Evolutionary conservation across 2,329 filamentous ascomycete genomes (phyloP).

Genomic region (Cordyceps sp.): DNA sequence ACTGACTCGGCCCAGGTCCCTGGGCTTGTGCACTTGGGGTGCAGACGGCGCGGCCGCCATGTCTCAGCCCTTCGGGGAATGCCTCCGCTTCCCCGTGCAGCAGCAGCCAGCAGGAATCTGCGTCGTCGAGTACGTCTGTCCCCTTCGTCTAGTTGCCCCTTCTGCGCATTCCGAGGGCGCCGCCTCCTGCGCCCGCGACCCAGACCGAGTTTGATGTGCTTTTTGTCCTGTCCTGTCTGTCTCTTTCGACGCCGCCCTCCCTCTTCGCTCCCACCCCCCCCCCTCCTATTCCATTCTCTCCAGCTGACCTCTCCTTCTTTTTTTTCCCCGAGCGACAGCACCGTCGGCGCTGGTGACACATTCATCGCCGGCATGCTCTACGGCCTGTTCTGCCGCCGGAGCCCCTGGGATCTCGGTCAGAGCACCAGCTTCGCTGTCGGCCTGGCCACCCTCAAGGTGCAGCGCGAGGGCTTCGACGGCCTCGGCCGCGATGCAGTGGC

Average conservation of each 20-base stretch:
- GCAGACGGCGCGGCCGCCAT: constrained; percentile 24
- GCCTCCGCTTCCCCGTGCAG: constrained; percentile 23
- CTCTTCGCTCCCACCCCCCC: background rate
- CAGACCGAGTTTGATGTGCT: no score
- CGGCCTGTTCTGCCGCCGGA: constrained; percentile 31
- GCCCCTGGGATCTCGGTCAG: constrained; percentile 28
- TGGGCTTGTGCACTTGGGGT: constrained; percentile 44
- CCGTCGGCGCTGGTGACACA: constrained; percentile 59
- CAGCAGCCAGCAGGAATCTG: constrained; percentile 18
- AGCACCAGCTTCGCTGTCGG: constrained; percentile 45
- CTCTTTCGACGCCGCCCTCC: background rate
- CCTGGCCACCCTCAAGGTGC: constrained; percentile 51
- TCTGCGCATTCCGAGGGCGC: no score
- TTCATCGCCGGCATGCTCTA: constrained; percentile 60
- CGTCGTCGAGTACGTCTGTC: constrained; percentile 41
- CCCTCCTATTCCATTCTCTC: no score
- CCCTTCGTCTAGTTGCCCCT: no score
- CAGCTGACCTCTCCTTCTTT: background rate
- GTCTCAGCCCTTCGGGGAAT: constrained; percentile 12
- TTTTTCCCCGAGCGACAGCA: constrained; percentile 21
- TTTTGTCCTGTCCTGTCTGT: background rate
- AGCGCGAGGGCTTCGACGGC: constrained; percentile 46
- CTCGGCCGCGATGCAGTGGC: constrained; percentile 20
- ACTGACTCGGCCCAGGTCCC: constrained; percentile 15
- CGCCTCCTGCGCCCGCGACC: no score